Evolutionary conservation across 2,329 filamentous ascomycete species (phyloP), one percentile per base, ranked within the genome.

Genomic region (Sarocladium brachiariae): DNA sequence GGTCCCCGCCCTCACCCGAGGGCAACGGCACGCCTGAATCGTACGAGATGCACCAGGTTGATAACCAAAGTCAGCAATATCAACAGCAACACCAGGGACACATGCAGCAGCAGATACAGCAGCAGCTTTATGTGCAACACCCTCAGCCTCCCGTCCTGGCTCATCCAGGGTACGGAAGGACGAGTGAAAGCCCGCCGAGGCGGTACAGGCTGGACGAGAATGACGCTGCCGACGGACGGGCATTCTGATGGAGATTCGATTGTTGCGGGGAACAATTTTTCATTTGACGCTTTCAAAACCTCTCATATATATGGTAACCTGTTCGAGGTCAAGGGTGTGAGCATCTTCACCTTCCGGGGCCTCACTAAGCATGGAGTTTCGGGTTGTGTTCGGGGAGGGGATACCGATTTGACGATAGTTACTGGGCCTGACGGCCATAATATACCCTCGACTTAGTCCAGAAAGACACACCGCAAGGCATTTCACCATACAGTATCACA

Each of bases 31-130:
- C 46, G 1, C 59, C 59, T 8, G 73, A 77, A 53, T 65, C 66
- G 3, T 79, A 76, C 50, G 77, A 80, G 63, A 62, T 79, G 59
- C 66, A 71, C 25, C 65, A 73, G 50, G 73, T 76, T 1, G 65
- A 72, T 27, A 62, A 60, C 39, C 64, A 62, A 19, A 65, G 61
- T 3, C 64, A 61, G 19, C 1, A 23, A 55, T 18, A 25, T 51
- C 33, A 38, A 21, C 33, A 39, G 14, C 48, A 27, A 19, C 33
- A 50, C 21, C 33, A 33, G 49, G 16, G 31, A 30, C 25, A 34
- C 9, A 23, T 39, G 6, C 39, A 43, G 4, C 39, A 43, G 21
- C 39, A 43, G 11, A 9, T n/a, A 10, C 39, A 43, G 39, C 37
- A 39, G 11, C 27, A 49, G 30, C n/a, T n/a, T n/a, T 19, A 24